phyloP scores from a whole-genome alignment of 306 rosid species.

The Cicer chorassanicum region DNA sequence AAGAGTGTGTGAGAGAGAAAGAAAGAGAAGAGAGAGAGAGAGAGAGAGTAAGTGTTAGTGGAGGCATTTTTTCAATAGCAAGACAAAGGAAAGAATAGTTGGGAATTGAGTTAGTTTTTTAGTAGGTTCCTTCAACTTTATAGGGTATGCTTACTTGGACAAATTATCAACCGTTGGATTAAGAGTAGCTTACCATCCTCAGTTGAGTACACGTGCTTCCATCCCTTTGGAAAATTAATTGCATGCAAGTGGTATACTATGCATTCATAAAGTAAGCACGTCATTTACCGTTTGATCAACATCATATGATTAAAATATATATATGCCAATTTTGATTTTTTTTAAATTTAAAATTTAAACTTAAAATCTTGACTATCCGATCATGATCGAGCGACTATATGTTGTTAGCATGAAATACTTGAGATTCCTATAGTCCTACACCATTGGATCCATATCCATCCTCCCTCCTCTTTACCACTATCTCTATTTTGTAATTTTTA shows the following conservation, averaged over 20 bases:
- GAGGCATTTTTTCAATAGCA: conserved; percentile 48
- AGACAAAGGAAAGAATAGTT: conserved; percentile 92
- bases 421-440: too few relatives aligned
- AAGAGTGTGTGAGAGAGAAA: conserved; percentile 38
- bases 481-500: neutral
- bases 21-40: neutral
- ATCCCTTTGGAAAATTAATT: neutral
- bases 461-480: conserved; percentile 40
- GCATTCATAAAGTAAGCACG: too few relatives aligned
- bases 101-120: conserved; percentile 59
- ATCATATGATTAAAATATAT: too few relatives aligned
- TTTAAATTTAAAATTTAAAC: too few relatives aligned
- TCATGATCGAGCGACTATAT: too few relatives aligned
- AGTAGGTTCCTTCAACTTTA: conserved; percentile 33
- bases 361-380: too few relatives aligned
- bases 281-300: too few relatives aligned
- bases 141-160: conserved; percentile 53
- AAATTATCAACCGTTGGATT: conserved; percentile 59
- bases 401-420: too few relatives aligned
- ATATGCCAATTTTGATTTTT: too few relatives aligned
- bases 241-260: too few relatives aligned
- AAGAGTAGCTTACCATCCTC: conserved; percentile 65
- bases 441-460: conserved; percentile 1
- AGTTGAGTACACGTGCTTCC: conserved; percentile 89
- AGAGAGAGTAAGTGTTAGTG: conserved; percentile 1